Conservation (phyloP, 169 alveolate species). For the Cyclospora cayetanensis region DNA sequence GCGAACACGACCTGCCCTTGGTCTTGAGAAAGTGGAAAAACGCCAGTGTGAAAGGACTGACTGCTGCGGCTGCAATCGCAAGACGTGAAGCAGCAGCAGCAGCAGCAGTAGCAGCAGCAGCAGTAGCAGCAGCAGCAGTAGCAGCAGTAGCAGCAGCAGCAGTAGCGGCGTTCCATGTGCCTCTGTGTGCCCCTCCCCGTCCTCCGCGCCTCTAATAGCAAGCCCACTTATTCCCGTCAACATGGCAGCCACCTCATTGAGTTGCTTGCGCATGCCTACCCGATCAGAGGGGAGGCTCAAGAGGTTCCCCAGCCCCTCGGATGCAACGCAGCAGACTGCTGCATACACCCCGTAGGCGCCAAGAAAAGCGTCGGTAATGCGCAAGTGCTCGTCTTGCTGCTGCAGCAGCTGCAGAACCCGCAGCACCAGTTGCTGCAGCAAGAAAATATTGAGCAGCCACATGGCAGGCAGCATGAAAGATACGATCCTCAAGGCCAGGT, state of each 20-base stretch:
- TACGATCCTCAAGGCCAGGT: background rate
- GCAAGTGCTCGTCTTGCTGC: too few relatives aligned
- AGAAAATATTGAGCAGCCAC: background rate
- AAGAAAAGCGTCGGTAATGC: too few relatives aligned
- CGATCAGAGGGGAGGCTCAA: background rate
- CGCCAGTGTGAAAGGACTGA: background rate
- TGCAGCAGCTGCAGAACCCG: too few relatives aligned
- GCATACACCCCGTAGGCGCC: background rate
- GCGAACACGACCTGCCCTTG: too few relatives aligned
- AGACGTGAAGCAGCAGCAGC: background rate
- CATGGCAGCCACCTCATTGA: too few relatives aligned
- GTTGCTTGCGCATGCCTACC: background rate
- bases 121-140: background rate
- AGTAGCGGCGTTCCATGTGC: background rate
- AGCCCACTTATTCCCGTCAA: too few relatives aligned
- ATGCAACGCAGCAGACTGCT: background rate
- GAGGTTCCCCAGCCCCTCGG: background rate
- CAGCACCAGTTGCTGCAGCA: background rate
- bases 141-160: background rate
- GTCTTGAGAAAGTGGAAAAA: too few relatives aligned
- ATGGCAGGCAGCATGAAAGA: background rate
- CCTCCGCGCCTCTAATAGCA: background rate
- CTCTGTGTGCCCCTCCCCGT: background rate
- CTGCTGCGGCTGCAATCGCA: background rate
- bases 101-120: background rate